Conservation (phyloP, 176 grass and related monocot species). For the Sorghum bicolor region Sorghum_bicolor_NCBIv3 NC_012870.2:71831001-71831500, state of each 20-base stretch:
- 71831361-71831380: not conserved
- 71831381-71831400: not conserved
- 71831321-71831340: not conserved
- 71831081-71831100: slow-evolving; percentile 8
- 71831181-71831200: not conserved
- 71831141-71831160: slow-evolving; percentile 10
- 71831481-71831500: not conserved
- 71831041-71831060: not conserved
- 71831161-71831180: not conserved
- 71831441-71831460: not conserved
- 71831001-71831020: not conserved
- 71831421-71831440: not conserved
- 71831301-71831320: slow-evolving; percentile 11
- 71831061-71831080: not conserved
- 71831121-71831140: not conserved
- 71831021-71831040: not conserved
- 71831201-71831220: not conserved
- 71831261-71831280: not conserved
- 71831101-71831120: not conserved
- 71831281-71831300: not conserved
- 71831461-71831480: slow-evolving; percentile 12
- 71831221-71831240: not conserved
- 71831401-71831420: slow-evolving; percentile 10
- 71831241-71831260: not conserved
- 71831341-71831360: not conserved